Conservation (phyloP, 768 basidiomycete species). For the Tricholoma terreum region DNA sequence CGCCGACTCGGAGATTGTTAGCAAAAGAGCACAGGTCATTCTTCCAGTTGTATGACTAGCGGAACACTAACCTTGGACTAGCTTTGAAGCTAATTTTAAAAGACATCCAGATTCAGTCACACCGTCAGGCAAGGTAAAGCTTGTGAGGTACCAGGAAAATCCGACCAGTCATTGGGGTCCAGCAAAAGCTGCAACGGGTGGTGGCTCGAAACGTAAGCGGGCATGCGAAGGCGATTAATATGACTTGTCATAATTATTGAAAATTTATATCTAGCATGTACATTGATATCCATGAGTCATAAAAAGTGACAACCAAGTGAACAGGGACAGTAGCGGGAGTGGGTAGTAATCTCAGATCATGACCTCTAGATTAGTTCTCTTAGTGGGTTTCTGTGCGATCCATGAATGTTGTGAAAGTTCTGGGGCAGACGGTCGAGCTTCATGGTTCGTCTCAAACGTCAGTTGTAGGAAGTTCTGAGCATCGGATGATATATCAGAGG, state of each 20-base stretch:
- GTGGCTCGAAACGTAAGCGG: conserved; percentile 41
- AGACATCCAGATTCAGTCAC: conserved; percentile 66
- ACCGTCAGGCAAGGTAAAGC: conserved; percentile 61
- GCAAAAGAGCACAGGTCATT: conserved; percentile 64
- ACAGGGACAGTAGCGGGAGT: not conserved
- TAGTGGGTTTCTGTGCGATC: conserved; percentile 45
- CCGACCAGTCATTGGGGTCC: conserved; percentile 95
- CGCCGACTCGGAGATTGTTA: conserved; percentile 70
- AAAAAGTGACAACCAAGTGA: not conserved
- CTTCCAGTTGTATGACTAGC: not conserved
- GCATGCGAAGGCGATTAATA: conserved; percentile 20
- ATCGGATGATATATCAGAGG: conserved; percentile 86
- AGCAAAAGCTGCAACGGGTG: conserved; percentile 44
- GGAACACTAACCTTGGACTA: conserved; percentile 23
- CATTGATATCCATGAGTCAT: not conserved
- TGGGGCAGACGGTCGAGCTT: conserved; percentile 73
- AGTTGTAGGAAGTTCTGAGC: conserved; percentile 82
- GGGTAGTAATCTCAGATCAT: not conserved
- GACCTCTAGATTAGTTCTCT: conserved; percentile 10
- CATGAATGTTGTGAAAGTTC: conserved; percentile 76
- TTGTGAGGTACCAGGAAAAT: conserved; percentile 89
- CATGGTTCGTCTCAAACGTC: conserved; percentile 86
- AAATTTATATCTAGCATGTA: not conserved
- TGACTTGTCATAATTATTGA: not conserved
- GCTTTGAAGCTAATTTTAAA: conserved; percentile 68